Evolutionary conservation across 78 protist genomes (phyloP), one percentile per base, ranked within the genome.

Genomic region (Tieghemostelium lacteum): DNA sequence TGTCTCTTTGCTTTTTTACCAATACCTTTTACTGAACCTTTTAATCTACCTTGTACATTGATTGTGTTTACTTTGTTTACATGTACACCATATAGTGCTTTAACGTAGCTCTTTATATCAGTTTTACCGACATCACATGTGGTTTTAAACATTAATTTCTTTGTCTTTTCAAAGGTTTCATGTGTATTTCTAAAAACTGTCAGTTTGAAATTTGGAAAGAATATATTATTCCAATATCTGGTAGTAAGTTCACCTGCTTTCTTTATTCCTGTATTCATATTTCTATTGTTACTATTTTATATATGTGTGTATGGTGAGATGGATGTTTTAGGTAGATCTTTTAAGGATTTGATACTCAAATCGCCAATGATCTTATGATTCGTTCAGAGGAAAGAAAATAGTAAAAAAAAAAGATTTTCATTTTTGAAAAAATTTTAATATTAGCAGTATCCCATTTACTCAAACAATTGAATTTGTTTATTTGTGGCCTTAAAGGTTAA

Each of bases 21-120:
- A 8, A 63, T 33, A 29, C 70, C 72, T 42, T 63, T 34, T 22
- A 33, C 7, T 2, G 37, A 4, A 28, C 40, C 2, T 73, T 83
- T 83, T 6, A 83, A 58, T 83, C 89, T 83, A 69, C 89, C 89
- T 69, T 83, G 89, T 28, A 83, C 89, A 57, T 83, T 83, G 77
- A 83, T 54, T 37, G 89, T 83, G 62, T 83, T 83, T 0, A 83
- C 75, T 57, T 83, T 83, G 20, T 34, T 49, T 20, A 83, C 89
- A 39, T 66, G 58, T 36, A 69, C 77, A 83, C 58, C 77, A 39
- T 83, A 83, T 14, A 83, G 50, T 7, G 89, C 75, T 42, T 83
- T 83, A 29, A 83, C 28, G 19, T 66, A 69, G 31, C 39, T 54
- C 49, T 69, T 83, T 17, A 83, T 69, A 69, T 83, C 89, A 29